Base-by-base conservation (phyloP, 257 asterid species). In the Salvia rosmarinus region DNA sequence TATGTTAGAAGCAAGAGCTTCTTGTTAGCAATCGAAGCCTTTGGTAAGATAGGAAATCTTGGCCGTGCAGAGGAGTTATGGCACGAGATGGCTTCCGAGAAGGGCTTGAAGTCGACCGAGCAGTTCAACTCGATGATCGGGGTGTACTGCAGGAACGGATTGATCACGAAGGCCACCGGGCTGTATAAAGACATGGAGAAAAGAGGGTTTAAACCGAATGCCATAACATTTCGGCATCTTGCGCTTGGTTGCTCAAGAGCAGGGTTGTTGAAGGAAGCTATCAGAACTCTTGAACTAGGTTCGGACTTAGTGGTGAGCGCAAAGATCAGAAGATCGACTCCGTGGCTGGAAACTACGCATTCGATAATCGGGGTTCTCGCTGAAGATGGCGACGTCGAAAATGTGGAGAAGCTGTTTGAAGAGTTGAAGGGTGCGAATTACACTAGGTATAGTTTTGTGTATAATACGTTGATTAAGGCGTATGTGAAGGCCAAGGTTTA, bases 231-330 rank as follows among this genome's bases (percentile, higher is more conserved):
- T 64, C 69, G 97, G 66, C 96, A 86, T 82, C 96, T 94, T 23
- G 90, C 95, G 14, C 87, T 89, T 9, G 96, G 99, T 58, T 89
- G 97, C 79, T 67, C 85, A 80, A 91, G 79, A 79, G 91, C 97
- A 9, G 96, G 97, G 56, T 67, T 94, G 19, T 57, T 75, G 67
- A 85, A 81, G 51, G 96, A 91, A 86, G 89, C 83, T 32, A 44
- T 78, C 8, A 82, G 77, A 77, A 92, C 98, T 44, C 86, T 92
- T 52, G 89, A 86, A 43, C 42, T 90, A 44, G 95, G 95, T 40
- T 64, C 66, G 64, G 83, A 74, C 20, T 78, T 70, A 64, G 21
- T 64, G 25, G 71, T 85, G 9, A 84, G 75, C 64, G 49, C 55
- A 3, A 90, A 82, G 81, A 79, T 88, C 16, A 81, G 80, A 72